A percentile compares a stretch with the other conserved stretches of the same genome.
Evolutionary conservation across 163 green algal genomes (phyloP).

Genomic region (Chlamydomonas reinhardtii): DNA sequence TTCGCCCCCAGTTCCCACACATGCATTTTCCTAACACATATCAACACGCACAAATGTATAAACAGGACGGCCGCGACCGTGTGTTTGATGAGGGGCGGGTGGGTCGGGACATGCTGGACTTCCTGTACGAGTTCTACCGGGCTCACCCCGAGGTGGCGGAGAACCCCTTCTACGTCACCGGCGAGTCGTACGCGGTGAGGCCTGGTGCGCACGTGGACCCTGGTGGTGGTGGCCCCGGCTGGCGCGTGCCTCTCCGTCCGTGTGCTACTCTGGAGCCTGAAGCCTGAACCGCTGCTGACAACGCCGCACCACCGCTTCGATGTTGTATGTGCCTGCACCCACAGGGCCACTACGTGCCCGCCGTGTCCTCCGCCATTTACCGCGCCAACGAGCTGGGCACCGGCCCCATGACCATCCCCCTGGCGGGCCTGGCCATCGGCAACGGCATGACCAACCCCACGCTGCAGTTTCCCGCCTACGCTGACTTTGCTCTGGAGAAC

Average conservation of each 20-base stretch:
- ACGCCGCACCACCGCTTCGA: not conserved
- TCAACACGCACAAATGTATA: too few species aligned
- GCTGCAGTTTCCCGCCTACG: slow-evolving; percentile 92
- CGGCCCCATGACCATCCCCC: slow-evolving; percentile 67
- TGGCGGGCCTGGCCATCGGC: slow-evolving; percentile 87
- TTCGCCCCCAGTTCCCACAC: too few species aligned
- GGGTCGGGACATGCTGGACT: slow-evolving; percentile 95
- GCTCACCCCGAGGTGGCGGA: slow-evolving; percentile 78
- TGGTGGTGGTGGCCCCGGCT: too few species aligned
- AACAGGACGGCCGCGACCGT: slow-evolving; percentile 54
- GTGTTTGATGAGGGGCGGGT: slow-evolving; percentile 68
- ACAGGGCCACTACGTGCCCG: slow-evolving; percentile 91
- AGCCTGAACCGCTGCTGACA: not conserved
- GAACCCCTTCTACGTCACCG: slow-evolving; percentile 90
- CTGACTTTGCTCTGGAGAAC: slow-evolving; percentile 87
- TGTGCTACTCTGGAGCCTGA: too few species aligned
- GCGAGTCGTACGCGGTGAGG: slow-evolving; percentile 76
- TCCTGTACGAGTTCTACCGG: slow-evolving; percentile 87
- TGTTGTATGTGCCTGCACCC: not conserved
- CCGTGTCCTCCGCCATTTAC: slow-evolving; percentile 77
- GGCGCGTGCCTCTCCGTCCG: too few species aligned
- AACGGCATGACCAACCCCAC: slow-evolving; percentile 94
- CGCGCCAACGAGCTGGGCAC: slow-evolving; percentile 58
- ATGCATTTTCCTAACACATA: too few species aligned
- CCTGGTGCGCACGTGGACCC: too few species aligned